phyloP scores from a whole-genome alignment of 768 basidiomycete species.

The Brasilioporus rufonigricans region DNA sequence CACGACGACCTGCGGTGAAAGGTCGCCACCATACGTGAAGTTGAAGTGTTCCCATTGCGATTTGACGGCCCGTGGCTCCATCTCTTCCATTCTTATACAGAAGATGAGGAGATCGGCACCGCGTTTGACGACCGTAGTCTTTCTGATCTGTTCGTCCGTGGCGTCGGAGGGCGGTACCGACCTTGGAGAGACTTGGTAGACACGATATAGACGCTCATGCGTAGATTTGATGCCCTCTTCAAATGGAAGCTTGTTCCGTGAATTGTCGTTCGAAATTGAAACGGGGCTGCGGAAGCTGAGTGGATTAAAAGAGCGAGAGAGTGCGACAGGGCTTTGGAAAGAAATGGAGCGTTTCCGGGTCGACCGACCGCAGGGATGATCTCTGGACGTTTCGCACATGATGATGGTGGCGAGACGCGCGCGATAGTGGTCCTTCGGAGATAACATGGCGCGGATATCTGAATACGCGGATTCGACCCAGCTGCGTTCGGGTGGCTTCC shows the following conservation, averaged over 20 bases:
- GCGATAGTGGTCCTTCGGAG: constrained; percentile 4
- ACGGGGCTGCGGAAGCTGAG: constrained; percentile 25
- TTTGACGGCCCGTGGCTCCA: constrained; percentile 2
- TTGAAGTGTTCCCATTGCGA: constrained; percentile 28
- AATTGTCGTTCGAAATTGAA: constrained; percentile 14
- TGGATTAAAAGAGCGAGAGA: constrained; percentile 10
- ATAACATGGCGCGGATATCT: constrained; percentile 26
- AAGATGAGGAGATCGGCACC: constrained; percentile 28
- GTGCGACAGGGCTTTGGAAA: constrained; percentile 22
- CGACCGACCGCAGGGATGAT: neutral
- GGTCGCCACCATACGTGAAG: constrained; percentile 25
- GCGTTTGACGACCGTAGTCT: constrained; percentile 14
- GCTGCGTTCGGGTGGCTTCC: constrained; percentile 28
- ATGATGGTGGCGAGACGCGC: constrained; percentile 20
- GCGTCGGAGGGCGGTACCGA: neutral
- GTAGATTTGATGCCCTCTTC: constrained; percentile 9
- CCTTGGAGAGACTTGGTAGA: constrained; percentile 22
- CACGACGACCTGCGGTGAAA: constrained; percentile 26
- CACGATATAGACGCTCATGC: constrained; percentile 13
- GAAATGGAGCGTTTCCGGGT: constrained; percentile 22
- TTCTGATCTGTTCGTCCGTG: constrained; percentile 7
- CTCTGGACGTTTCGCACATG: constrained; percentile 21
- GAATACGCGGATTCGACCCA: constrained; percentile 27
- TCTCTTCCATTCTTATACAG: constrained; percentile 13
- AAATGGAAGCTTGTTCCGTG: constrained; percentile 21